Conservation (phyloP, 1,139 yeast species). For the Pneumocystis sp. region DNA sequence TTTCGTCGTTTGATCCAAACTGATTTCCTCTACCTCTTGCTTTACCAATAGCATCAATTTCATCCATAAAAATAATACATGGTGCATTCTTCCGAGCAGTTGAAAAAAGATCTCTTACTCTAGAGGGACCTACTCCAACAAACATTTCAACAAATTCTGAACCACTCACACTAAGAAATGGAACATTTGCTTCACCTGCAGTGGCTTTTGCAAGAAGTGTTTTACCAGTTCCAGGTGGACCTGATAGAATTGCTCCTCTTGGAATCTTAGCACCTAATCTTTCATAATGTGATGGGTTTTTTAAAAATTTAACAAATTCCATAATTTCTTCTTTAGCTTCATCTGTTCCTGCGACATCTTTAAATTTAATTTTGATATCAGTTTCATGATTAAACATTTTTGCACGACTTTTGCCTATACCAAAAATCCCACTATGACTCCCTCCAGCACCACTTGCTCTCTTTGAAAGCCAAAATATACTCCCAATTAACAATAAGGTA, state of each 20-base stretch:
- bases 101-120: slow-evolving; percentile 87
- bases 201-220: slow-evolving; percentile 95
- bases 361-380: slow-evolving; percentile 72
- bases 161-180: slow-evolving; percentile 86
- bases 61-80: slow-evolving; percentile 85
- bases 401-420: slow-evolving; percentile 31
- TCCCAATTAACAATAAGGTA: slow-evolving; percentile 70
- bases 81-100: slow-evolving; percentile 92
- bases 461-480: slow-evolving; percentile 57
- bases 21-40: slow-evolving; percentile 74
- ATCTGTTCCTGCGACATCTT: slow-evolving; percentile 92
- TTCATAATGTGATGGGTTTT: slow-evolving; percentile 79
- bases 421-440: slow-evolving; percentile 40
- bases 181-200: slow-evolving; percentile 98
- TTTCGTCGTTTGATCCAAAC: slow-evolving; percentile 65
- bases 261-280: slow-evolving; percentile 92
- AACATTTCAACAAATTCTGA: slow-evolving; percentile 99
- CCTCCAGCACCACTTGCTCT: slow-evolving; percentile 40
- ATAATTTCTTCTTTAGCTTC: slow-evolving; percentile 97
- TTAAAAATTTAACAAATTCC: slow-evolving; percentile 90
- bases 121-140: slow-evolving; percentile 96
- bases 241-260: slow-evolving; percentile 90
- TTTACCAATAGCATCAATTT: slow-evolving; percentile 95
- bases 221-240: slow-evolving; percentile 99
- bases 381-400: slow-evolving; percentile 84